Conservation (phyloP, 306 rosid genomes). For the Arachis stenosperma region DNA sequence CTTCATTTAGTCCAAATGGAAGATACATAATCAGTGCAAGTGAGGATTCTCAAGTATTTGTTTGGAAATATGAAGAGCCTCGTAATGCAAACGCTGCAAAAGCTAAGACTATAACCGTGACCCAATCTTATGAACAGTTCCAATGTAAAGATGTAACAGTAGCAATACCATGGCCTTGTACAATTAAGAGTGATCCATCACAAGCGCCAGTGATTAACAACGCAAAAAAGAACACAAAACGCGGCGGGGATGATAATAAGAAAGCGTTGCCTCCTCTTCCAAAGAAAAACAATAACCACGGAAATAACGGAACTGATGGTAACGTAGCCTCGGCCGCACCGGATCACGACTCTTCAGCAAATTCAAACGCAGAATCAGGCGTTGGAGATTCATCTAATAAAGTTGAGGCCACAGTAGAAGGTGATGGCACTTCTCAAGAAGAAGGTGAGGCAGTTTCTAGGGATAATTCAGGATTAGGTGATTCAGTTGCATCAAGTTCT, state of each 20-base stretch:
- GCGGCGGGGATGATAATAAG: slow-evolving; percentile 36
- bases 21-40: slow-evolving; percentile 75
- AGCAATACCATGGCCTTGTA: slow-evolving; percentile 79
- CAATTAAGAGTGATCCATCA: slow-evolving; percentile 68
- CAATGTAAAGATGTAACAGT: slow-evolving; percentile 83
- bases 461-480: slow-evolving; percentile 49
- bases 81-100: slow-evolving; percentile 45
- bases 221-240: slow-evolving; percentile 60
- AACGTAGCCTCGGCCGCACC: slow-evolving; percentile 34
- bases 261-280: slow-evolving; percentile 75
- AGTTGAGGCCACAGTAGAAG: slow-evolving; percentile 6
- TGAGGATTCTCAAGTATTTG: slow-evolving; percentile 82
- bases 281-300: slow-evolving; percentile 46
- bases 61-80: slow-evolving; percentile 74
- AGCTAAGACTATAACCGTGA: slow-evolving; percentile 26
- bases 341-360: slow-evolving; percentile 50
- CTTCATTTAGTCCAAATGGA: slow-evolving; percentile 67
- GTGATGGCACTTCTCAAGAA: slow-evolving; percentile 36
- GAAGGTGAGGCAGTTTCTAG: slow-evolving; percentile 54
- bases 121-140: slow-evolving; percentile 63
- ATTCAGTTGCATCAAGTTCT: slow-evolving; percentile 54
- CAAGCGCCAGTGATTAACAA: not conserved
- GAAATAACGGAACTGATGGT: not conserved
- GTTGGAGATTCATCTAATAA: slow-evolving; percentile 32
- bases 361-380: slow-evolving; percentile 44